Evolutionary conservation across 345 rosid genomes (phyloP).

Genomic region (Isatis tinctoria): DNA sequence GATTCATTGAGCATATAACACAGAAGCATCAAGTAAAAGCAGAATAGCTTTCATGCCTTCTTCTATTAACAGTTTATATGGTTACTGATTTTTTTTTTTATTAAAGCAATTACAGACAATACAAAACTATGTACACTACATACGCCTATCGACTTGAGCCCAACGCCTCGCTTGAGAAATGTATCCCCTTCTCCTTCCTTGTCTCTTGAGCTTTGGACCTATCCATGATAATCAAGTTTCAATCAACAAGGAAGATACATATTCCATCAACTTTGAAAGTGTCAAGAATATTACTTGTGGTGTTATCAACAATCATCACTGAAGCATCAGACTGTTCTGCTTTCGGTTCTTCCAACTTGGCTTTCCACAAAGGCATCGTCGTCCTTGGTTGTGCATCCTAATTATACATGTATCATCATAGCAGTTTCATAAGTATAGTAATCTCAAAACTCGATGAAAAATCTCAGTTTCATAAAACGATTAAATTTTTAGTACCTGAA

Average conservation of each 20-base stretch:
- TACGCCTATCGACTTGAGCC: constrained; percentile 65
- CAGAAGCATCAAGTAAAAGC: not conserved
- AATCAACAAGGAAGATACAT: constrained; percentile 17
- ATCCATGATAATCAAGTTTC: constrained; percentile 50
- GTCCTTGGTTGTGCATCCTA: constrained; percentile 89
- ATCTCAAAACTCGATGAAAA: not conserved
- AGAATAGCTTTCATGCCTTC: not conserved
- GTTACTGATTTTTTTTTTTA: not conserved
- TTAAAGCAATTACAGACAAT: not conserved
- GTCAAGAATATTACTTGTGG: constrained; percentile 46
- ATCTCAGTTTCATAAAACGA: not conserved
- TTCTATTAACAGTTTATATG: not conserved
- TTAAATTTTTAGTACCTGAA: constrained; percentile 46
- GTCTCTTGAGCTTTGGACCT: constrained; percentile 69
- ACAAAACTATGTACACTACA: constrained; percentile 28
- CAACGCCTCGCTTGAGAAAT: constrained; percentile 52
- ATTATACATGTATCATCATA: not conserved
- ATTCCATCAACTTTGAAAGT: not conserved
- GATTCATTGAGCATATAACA: not conserved
- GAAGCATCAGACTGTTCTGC: constrained; percentile 65
- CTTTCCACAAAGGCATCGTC: constrained; percentile 75
- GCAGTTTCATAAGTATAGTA: not conserved
- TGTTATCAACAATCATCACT: constrained; percentile 60
- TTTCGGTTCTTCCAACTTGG: constrained; percentile 75
- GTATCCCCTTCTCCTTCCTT: constrained; percentile 40